Base-by-base conservation (phyloP, 2,329 filamentous ascomycete species). In the Lecanicillium sp. region DNA sequence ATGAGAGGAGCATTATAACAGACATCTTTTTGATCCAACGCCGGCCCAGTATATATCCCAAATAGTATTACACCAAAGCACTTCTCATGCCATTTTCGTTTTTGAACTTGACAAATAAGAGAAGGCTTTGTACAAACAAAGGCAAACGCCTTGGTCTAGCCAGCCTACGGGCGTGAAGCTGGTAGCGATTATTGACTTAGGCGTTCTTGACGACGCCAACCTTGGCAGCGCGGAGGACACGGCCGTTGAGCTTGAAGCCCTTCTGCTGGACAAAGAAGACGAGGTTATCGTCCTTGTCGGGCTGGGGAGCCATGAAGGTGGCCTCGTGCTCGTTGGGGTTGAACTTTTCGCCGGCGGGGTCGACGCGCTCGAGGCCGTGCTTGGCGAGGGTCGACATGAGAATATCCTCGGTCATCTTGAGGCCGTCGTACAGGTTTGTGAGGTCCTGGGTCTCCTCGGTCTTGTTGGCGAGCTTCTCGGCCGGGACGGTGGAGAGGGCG, bases 241-340 rank as follows among this genome's bases (percentile, higher is more conserved):
- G 75, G 44, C 90, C 89, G 60, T 98, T 97, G 48, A 97, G 77
- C 65, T 79, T 80, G 72, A 95, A 98, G 39, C 92, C 92, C 74
- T 95, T 97, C 65, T 87, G 86, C 73, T 97, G 90, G 36, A 87
- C 87, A 60, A 83, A 80, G 69, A 97, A 92, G 56, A 96, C 86
- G 40, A 80, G 84, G 52, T 87, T 87, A 56, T 97, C 80, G 62
- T 95, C 84, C 73, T 94, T 94, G 50, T 79, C 88, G 38, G 81
- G 75, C 69, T 87, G 79, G 31, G 88, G 87, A 9, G 87, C 80
- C 81, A 94, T 89, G 68, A 97, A 97, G 17, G 87, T 92, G 28
- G 92, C 92, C 72, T 98, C 92, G 62, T 97, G 92, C 64, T 86
- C 75, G 65, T 96, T 96, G 49, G 92, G 89, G 69, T 98, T 84